phyloP scores from a whole-genome alignment of 352 stramenopile species.

The Thalassiosira delicatula region DNA sequence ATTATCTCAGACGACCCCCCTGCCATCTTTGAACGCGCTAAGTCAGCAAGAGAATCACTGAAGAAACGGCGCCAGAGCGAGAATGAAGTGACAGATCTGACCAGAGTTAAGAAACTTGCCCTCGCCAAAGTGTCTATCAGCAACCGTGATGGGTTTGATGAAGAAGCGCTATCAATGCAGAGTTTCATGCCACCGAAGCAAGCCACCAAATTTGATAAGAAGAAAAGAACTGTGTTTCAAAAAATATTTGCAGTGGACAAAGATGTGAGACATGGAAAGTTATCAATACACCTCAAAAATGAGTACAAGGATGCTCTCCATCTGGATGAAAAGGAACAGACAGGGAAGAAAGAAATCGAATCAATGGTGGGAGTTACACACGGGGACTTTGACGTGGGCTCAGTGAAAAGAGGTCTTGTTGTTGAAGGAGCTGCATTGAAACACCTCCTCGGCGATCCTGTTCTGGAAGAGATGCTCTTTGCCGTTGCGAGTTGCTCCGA shows the following conservation, averaged over 20 bases:
- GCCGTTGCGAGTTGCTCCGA: slow-evolving; percentile 88
- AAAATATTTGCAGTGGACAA: slow-evolving; percentile 82
- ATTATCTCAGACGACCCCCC: slow-evolving; percentile 72
- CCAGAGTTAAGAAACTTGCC: slow-evolving; percentile 49
- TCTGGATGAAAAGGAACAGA: slow-evolving; percentile 51
- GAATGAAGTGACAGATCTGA: slow-evolving; percentile 31
- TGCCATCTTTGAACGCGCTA: slow-evolving; percentile 75
- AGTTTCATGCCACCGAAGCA: slow-evolving; percentile 70
- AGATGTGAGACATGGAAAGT: slow-evolving; percentile 75
- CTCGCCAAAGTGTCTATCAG: slow-evolving; percentile 51
- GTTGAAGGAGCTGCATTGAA: slow-evolving; percentile 92
- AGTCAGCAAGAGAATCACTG: slow-evolving; percentile 49
- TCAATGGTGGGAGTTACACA: slow-evolving; percentile 45
- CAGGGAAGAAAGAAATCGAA: slow-evolving; percentile 43
- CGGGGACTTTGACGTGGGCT: slow-evolving; percentile 53
- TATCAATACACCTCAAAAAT: slow-evolving; percentile 81
- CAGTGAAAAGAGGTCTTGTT: slow-evolving; percentile 86
- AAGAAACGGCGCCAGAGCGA: slow-evolving; percentile 49
- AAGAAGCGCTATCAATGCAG: slow-evolving; percentile 77
- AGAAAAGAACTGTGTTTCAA: slow-evolving; percentile 76
- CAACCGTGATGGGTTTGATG: slow-evolving; percentile 68
- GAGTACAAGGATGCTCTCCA: slow-evolving; percentile 68
- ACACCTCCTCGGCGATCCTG: slow-evolving; percentile 81
- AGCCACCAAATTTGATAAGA: slow-evolving; percentile 72
- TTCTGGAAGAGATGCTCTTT: slow-evolving; percentile 87